A percentile compares a stretch with the other conserved stretches of the same genome.
phyloP scores from a whole-genome alignment of 257 asterid species.

The Salvia hispanica region DNA sequence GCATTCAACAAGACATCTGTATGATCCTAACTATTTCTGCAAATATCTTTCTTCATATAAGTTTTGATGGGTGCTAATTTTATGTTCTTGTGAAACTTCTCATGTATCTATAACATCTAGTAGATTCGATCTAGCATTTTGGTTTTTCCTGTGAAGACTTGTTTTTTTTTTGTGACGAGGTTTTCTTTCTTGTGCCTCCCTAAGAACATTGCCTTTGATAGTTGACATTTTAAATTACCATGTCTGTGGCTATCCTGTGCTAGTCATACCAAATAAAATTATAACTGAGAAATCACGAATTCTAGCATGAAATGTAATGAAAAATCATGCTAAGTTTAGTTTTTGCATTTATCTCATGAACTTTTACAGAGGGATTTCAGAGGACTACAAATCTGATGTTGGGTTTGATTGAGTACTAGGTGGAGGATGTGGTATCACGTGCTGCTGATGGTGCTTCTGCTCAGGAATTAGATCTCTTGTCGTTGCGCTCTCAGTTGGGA shows the following conservation, averaged over 20 bases:
- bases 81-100: conserved; percentile 20
- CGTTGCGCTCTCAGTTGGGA: conserved; percentile 85
- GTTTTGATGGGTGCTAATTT: conserved; percentile 17
- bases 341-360: conserved; percentile 3
- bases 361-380: conserved; percentile 5
- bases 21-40: conserved; percentile 46
- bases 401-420: conserved; percentile 47
- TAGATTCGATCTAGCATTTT: conserved; percentile 10
- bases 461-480: conserved; percentile 76
- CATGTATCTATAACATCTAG: conserved; percentile 8
- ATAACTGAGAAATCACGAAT: conserved; percentile 17
- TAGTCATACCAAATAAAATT: conserved; percentile 2
- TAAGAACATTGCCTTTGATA: conserved; percentile 1
- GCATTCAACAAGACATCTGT: conserved; percentile 85
- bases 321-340: conserved; percentile 17
- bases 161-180: conserved; percentile 17
- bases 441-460: conserved; percentile 81
- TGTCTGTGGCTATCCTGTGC: conserved; percentile 9
- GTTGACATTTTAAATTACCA: conserved; percentile 9
- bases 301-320: conserved; percentile 6
- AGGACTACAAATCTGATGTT: conserved; percentile 26
- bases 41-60: conserved; percentile 22
- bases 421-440: conserved; percentile 83
- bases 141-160: conserved; percentile 16
- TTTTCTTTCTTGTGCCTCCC: conserved; percentile 25